Evolutionary conservation across 2,329 filamentous ascomycete genomes (phyloP), one percentile per base, ranked within the genome.

Genomic region (Pyrenophora tritici-repentis): DNA sequence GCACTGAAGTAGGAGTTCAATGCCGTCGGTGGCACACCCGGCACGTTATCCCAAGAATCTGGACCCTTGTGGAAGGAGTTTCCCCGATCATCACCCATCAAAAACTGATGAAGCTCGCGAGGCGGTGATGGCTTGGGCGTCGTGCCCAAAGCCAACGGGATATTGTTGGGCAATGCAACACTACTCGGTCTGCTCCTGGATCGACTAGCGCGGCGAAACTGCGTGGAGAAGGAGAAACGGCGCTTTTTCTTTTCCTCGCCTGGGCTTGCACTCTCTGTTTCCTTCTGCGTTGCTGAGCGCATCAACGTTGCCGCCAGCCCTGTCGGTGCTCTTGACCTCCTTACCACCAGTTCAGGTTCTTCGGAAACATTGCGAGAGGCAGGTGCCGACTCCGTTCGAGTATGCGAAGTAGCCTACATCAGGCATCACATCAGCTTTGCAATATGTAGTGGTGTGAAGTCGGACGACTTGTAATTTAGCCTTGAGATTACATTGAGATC

Each of bases 371-470:
- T 62, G 56, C 63, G 61, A 14, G 68, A 70, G 12, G 67, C 65
- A 31, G 62, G 56, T 32, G 56, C 50, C n/a, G 64, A 67, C 37
- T 67, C 54, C 18, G 64, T 47, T 58, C 53, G 61, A 26, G 63
- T 43, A 37, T 48, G 47, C 36, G 43, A 46, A 16, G 34, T 50
- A 42, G 47, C 65, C 70, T 73, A 61, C 63, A 64, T 70, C 63
- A 70, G 65, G 60, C 53, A 70, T 67, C 67, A 63, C 56, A 73
- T 73, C 70, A 73, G 71, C 65, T 61, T 48, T 60, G 58, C 60
- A 62, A 20, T 20, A 20, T 20, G 64, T 56, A 36, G 39, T 43
- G 3, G 33, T 41, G 33, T 16, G 31, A 40, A 48, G 32, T 42
- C 31, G 24, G 24, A 20, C 33, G 45, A 22, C 10, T 37, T 35